Evolutionary conservation across 345 rosid species (phyloP), one percentile per base, ranked within the genome.

Genomic region (Adansonia digitata): DNA sequence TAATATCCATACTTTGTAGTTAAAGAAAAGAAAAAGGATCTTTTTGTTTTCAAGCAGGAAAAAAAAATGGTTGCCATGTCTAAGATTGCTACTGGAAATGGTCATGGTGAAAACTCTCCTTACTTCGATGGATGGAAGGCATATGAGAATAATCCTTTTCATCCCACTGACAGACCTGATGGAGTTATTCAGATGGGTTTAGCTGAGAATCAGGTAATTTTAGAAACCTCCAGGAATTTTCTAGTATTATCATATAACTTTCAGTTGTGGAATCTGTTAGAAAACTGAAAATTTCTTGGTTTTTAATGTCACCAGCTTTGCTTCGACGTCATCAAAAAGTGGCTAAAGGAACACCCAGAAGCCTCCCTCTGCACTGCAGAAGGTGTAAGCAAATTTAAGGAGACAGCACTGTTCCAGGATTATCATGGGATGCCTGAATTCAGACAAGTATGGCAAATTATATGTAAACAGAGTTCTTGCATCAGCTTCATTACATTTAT

Each of bases 151-250:
- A 77, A 89, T 75, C 98, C 94, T 24, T 64, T 64, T 62, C 89
- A 95, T 79, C 90, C 82, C 17, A 76, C 64, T 9, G 37, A 85
- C 12, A 90, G 93, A 74, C 90, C 90, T 18, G 10, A 80, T 10
- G 98, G 98, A 15, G 94, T 94, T 24, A 94, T 94, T 71, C 98
- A 94, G 77, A 90, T 91, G 98, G 99, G 99, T 80, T 88, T 95
- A 46, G 99, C 98, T 6, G 99, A 95, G 73, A 90, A 95, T 84
- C 91, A 82, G 93, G 97, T 91, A 81, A 68, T 2, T 10, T 11
- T 39, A 5, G 2, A 11, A 51, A 26, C 12, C 10, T 27, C 11
- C 22, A 3, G n/a, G 15, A 11, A 5, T 31, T 61, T 61, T 1
- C 20, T 7, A 46, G 29, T 29, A 42, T 56, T 6, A 31, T 31